phyloP scores from a whole-genome alignment of 2,329 filamentous ascomycete species.

The Scolecobasidium constrictum region DNA sequence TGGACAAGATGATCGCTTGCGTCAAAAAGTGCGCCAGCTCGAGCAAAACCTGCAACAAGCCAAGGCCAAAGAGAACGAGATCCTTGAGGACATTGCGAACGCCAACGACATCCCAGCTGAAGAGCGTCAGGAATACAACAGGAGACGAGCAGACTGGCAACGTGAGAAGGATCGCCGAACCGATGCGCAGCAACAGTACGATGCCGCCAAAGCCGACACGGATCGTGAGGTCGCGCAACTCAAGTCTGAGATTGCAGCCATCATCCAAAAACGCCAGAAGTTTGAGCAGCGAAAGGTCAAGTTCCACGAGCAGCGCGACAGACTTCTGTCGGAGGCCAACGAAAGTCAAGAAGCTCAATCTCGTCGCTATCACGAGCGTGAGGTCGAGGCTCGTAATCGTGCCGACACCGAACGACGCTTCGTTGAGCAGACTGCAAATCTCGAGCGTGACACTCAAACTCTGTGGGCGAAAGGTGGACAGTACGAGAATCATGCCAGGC shows the following conservation, averaged over 20 bases:
- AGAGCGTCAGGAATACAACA: constrained; percentile 38
- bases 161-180: constrained; percentile 41
- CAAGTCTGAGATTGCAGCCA: constrained; percentile 51
- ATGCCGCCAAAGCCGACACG: constrained; percentile 49
- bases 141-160: constrained; percentile 46
- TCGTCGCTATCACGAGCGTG: constrained; percentile 28
- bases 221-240: constrained; percentile 53
- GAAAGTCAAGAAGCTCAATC: constrained; percentile 53
- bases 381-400: constrained; percentile 24
- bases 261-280: constrained; percentile 53
- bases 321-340: constrained; percentile 58
- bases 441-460: constrained; percentile 26
- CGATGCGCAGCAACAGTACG: constrained; percentile 43
- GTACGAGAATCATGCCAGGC: constrained; percentile 24
- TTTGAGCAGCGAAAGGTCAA: constrained; percentile 60
- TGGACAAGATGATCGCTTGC: constrained; percentile 64
- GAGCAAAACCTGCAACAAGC: constrained; percentile 62
- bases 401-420: constrained; percentile 25
- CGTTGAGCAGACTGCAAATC: constrained; percentile 25
- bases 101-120: constrained; percentile 54
- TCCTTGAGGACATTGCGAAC: constrained; percentile 51
- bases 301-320: constrained; percentile 57
- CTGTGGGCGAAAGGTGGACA: constrained; percentile 25
- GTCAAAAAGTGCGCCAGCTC: constrained; percentile 65
- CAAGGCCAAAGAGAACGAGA: constrained; percentile 47